Evolutionary conservation across 2,329 filamentous ascomycete genomes (phyloP), one percentile per base, ranked within the genome.

Genomic region (Falciphora oryzae): DNA sequence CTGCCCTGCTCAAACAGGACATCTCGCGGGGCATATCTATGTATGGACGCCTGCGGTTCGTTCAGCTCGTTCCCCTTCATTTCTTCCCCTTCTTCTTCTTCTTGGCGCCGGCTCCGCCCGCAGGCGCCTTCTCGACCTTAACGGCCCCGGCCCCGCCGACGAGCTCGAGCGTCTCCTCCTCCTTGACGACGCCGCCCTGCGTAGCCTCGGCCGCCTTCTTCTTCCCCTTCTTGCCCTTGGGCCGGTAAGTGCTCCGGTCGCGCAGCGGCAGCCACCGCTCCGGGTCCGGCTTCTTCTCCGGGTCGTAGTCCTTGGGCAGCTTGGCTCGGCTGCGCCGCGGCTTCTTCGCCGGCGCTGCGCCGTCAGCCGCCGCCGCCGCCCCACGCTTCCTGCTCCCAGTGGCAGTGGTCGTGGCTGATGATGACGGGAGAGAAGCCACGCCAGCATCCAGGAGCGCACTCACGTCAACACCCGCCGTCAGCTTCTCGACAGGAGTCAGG

Each of bases 261-360:
- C 90, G 88, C 71, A 98, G 81, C 16, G 95, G 94, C 66, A 99
- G 78, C 95, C 95, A 99, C 67, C 95, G 84, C 77, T 99, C 95
- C 0, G 92, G 89, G 75, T 99, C 95, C 44, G 91, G 85, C 68
- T 87, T 88, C 81, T 93, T 96, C 70, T 83, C 86, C 63, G 91
- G 85, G 66, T 92, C 91, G 72, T 86, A 91, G 71, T 88, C 84
- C 77, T 91, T 92, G 38, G 90, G 90, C 71, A 91, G 80, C 70
- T 85, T 85, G 65, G 80, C 84, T 73, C 83, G 82, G 61, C 83
- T 79, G 50, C 74, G 65, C 71, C 83, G 85, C 72, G 85, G 87
- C 66, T 83, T 79, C 72, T 86, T 87, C 50, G 78, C 76, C 0
- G 70, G 65, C 64, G 62, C 64, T 64, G 60, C 63, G 59, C 72